These are phyloP conservation scores for Avena atlantica DNA, from an alignment of 176 grass and related monocot species.

Conservation along the genomic window DNA sequence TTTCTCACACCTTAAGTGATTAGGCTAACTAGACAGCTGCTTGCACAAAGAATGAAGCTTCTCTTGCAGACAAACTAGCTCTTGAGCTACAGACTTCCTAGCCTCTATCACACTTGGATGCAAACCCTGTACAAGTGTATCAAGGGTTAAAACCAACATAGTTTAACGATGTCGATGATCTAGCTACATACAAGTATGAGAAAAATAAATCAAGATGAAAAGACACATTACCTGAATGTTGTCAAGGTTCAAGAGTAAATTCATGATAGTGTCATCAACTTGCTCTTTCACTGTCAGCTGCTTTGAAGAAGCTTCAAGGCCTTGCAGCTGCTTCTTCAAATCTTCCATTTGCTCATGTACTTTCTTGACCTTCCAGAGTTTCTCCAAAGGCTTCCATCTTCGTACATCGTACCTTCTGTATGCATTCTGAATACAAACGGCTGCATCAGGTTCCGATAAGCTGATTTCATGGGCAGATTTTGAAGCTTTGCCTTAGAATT, in stretches of 20 bases:
- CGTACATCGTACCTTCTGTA: constrained; percentile 74
- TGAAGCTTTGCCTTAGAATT: constrained; percentile 21
- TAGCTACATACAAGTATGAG: neutral
- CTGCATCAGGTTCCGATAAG: constrained; percentile 56
- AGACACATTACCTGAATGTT: constrained; percentile 68
- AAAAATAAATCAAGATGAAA: neutral
- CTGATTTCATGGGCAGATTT: constrained; percentile 27
- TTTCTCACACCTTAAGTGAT: constrained; percentile 24
- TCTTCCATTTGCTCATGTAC: constrained; percentile 54
- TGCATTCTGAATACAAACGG: constrained; percentile 65
- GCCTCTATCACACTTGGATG: constrained; percentile 66
- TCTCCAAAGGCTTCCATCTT: constrained; percentile 75
- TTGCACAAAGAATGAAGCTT: constrained; percentile 61
- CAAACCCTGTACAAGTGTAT: constrained; percentile 53
- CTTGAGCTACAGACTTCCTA: constrained; percentile 75
- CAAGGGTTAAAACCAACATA: constrained; percentile 35
- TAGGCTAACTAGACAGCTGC: constrained; percentile 4
- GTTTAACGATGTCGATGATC: neutral
- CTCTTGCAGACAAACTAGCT: constrained; percentile 73
- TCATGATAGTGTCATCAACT: constrained; percentile 74
- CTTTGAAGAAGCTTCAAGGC: constrained; percentile 51
- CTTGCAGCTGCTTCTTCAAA: constrained; percentile 55
- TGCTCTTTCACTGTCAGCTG: constrained; percentile 51
- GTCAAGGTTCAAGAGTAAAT: constrained; percentile 88
- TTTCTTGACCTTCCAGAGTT: constrained; percentile 65